Conservation (phyloP, 2,329 filamentous ascomycete genomes). For the Xylariaceae sp. region DNA sequence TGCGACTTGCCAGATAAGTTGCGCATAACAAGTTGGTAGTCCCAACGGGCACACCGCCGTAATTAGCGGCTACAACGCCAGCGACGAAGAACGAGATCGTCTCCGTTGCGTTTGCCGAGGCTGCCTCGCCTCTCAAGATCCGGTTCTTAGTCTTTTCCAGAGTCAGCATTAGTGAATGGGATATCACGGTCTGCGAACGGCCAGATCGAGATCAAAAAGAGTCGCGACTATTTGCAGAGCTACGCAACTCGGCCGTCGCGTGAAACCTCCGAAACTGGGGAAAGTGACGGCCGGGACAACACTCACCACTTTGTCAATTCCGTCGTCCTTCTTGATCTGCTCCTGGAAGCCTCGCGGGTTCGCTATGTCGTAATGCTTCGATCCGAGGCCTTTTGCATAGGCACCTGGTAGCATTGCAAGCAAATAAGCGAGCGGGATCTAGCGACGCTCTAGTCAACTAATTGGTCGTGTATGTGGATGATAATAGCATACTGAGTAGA, state of each 20-base stretch:
- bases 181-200: not conserved
- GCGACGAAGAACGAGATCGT: conserved; percentile 14
- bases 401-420: conserved; percentile 6
- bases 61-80: conserved; percentile 41
- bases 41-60: conserved; percentile 32
- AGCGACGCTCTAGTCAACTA: not conserved
- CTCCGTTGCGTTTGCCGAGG: conserved; percentile 16
- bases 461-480: not conserved
- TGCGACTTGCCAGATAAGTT: conserved; percentile 36
- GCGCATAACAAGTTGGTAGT: conserved; percentile 36
- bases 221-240: not conserved
- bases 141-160: conserved; percentile 16
- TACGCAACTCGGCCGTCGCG: not conserved
- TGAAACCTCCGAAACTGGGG: not conserved
- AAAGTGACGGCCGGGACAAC: not conserved
- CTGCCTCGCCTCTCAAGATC: conserved; percentile 16
- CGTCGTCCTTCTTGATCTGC: conserved; percentile 12
- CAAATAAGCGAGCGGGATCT: conserved; percentile 16
- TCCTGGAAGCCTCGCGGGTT: conserved; percentile 10
- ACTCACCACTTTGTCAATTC: conserved; percentile 14
- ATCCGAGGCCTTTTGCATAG: conserved; percentile 9
- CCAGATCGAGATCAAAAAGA: not conserved
- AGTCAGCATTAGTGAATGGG: not conserved
- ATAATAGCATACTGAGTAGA: conserved; percentile 14
- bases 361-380: conserved; percentile 11